phyloP scores from a whole-genome alignment of 1,139 yeast genomes.

The Lodderomyces beijingensis region DNA sequence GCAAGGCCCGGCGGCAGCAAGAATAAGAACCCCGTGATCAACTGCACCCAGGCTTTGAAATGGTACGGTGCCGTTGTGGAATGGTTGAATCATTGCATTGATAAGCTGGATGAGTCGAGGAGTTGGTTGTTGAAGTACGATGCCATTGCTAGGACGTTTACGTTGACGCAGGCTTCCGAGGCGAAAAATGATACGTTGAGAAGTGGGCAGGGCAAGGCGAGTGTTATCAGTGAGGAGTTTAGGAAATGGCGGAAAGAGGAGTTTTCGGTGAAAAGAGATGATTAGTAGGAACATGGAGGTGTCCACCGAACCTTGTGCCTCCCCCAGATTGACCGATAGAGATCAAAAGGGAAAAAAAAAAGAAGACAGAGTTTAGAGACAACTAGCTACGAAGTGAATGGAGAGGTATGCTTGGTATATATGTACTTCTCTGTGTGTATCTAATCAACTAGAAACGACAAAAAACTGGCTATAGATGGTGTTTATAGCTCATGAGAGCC shows the following conservation, averaged over 20 bases:
- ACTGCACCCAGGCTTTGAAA: conserved; percentile 72
- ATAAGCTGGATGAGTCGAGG: conserved; percentile 36
- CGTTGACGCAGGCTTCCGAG: conserved; percentile 25
- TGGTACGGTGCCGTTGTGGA: conserved; percentile 84
- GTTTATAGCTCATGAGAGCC: too few relatives aligned
- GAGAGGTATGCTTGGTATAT: too few relatives aligned
- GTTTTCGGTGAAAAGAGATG: too few relatives aligned
- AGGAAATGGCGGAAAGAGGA: conserved; percentile 71
- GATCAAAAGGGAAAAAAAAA: too few relatives aligned
- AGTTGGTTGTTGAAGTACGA: conserved; percentile 33
- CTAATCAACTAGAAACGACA: too few relatives aligned
- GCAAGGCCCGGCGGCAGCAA: conserved; percentile 12
- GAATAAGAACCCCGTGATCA: conserved; percentile 38
- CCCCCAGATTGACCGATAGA: too few relatives aligned
- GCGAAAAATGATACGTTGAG: conserved; percentile 26
- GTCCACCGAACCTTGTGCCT: too few relatives aligned
- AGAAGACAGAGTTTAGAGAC: too few relatives aligned
- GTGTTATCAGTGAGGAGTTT: conserved; percentile 51
- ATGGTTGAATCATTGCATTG: conserved; percentile 62
- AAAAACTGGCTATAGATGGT: too few relatives aligned
- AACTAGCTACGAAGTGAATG: too few relatives aligned
- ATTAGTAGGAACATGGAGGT: too few relatives aligned
- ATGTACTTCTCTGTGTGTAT: too few relatives aligned
- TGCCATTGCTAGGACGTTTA: conserved; percentile 28
- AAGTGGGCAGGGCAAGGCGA: conserved; percentile 30